Evolutionary conservation across 2,329 filamentous ascomycete genomes (phyloP).

Genomic region (Aspergillus neoniger): DNA sequence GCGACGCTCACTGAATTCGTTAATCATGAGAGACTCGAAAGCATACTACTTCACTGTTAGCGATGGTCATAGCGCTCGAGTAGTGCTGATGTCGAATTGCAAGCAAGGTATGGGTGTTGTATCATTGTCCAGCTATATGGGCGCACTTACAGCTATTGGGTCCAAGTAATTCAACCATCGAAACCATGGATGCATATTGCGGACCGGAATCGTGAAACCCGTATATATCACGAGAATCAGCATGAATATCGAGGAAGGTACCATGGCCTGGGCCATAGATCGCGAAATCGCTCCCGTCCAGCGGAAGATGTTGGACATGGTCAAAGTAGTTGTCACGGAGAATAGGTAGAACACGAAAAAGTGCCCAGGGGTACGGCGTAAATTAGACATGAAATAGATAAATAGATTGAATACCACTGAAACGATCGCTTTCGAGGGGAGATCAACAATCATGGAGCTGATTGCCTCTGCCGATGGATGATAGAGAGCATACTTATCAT

Average conservation of each 20-base stretch:
- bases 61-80: background rate
- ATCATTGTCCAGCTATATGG: background rate
- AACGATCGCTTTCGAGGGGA: slow-evolving; percentile 77
- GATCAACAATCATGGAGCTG: slow-evolving; percentile 79
- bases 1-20: slow-evolving; percentile 70
- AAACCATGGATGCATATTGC: slow-evolving; percentile 78
- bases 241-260: slow-evolving; percentile 55
- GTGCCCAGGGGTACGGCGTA: slow-evolving; percentile 69
- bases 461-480: slow-evolving; percentile 88
- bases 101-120: background rate
- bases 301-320: slow-evolving; percentile 85
- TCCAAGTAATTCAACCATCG: slow-evolving; percentile 82
- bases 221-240: slow-evolving; percentile 51
- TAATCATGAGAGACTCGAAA: slow-evolving; percentile 80
- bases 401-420: slow-evolving; percentile 73
- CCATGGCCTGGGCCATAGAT: slow-evolving; percentile 61
- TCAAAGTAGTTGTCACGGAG: slow-evolving; percentile 69
- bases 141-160: slow-evolving; percentile 58
- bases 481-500: slow-evolving; percentile 80
- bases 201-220: slow-evolving; percentile 47
- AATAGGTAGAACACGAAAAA: slow-evolving; percentile 88
- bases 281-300: slow-evolving; percentile 74
- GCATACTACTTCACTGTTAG: slow-evolving; percentile 54
- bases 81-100: background rate
- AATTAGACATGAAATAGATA: slow-evolving; percentile 84